Percentiles rank a stretch among this genome's conserved stretches.
Conservation (phyloP, 495 filamentous ascomycete species). For the Aspergillus conjunctus region DNA sequence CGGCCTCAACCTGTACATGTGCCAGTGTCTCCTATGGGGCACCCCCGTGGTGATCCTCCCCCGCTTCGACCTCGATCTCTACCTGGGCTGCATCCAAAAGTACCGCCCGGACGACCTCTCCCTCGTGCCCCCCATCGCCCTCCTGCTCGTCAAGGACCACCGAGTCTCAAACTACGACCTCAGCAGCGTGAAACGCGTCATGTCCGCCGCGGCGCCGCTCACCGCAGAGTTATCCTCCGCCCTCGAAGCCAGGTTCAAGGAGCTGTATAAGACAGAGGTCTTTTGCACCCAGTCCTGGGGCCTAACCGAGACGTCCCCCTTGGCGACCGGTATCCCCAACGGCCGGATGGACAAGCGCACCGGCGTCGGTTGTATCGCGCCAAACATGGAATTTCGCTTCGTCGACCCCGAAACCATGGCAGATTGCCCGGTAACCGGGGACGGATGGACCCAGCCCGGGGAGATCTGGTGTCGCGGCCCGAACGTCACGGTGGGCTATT, state of each 20-base stretch:
- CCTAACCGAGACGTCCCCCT: slow-evolving; percentile 1
- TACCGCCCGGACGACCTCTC: background rate
- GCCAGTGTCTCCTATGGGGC: slow-evolving; percentile 13
- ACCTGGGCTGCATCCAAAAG: background rate
- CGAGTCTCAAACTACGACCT: background rate
- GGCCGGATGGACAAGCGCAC: slow-evolving; percentile 1
- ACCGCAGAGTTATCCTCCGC: slow-evolving; percentile 1
- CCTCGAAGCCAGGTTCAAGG: slow-evolving; percentile 2
- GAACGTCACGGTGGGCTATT: slow-evolving; percentile 4
- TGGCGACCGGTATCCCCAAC: slow-evolving; percentile 1
- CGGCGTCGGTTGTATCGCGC: slow-evolving; percentile 3
- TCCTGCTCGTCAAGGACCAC: slow-evolving; percentile 3
- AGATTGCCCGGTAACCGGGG: background rate
- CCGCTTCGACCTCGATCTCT: slow-evolving; percentile 1
- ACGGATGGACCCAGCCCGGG: background rate
- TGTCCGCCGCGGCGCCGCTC: slow-evolving; percentile 11
- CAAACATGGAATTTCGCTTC: background rate
- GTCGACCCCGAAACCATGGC: background rate
- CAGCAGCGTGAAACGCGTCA: background rate
- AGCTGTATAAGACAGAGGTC: background rate
- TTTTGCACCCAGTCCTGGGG: slow-evolving; percentile 10
- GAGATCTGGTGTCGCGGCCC: slow-evolving; percentile 10
- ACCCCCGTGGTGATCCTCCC: background rate
- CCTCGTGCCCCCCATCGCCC: slow-evolving; percentile 1
- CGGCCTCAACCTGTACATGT: slow-evolving; percentile 10